Evolutionary conservation across 306 rosid genomes (phyloP).

Genomic region (Albizia julibrissin): DNA sequence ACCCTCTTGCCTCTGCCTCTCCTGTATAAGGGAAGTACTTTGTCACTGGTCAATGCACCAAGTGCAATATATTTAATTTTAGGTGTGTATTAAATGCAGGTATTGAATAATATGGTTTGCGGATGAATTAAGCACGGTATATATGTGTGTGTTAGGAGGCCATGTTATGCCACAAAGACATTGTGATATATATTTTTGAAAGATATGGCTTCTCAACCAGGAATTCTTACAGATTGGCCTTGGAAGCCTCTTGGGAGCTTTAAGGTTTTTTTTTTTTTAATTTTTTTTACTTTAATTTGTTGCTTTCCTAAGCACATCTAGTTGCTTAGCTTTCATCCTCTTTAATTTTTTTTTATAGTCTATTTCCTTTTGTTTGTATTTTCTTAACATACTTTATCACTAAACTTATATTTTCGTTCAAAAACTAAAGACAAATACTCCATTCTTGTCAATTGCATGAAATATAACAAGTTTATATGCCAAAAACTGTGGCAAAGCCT

Average conservation of each 20-base stretch:
- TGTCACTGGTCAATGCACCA: too few species aligned
- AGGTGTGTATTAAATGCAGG: not conserved
- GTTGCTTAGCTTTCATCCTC: not conserved
- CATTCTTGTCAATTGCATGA: not conserved
- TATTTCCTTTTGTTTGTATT: not conserved
- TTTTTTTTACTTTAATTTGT: not conserved
- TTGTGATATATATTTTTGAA: too few species aligned
- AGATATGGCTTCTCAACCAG: constrained; percentile 62
- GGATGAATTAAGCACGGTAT: not conserved
- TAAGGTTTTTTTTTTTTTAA: constrained; percentile 42
- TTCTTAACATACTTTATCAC: not conserved
- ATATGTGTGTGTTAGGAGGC: not conserved
- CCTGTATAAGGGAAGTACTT: too few species aligned
- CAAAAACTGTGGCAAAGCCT: too few species aligned
- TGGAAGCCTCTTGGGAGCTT: constrained; percentile 58
- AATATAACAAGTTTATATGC: too few species aligned
- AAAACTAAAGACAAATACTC: not conserved
- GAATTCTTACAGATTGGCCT: constrained; percentile 65
- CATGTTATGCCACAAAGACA: not conserved
- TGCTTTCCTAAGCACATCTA: not conserved
- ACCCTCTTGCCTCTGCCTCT: too few species aligned
- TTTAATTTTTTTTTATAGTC: too few species aligned
- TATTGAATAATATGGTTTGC: not conserved
- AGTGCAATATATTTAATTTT: too few species aligned
- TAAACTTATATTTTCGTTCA: not conserved